phyloP scores from a whole-genome alignment of 2,329 filamentous ascomycete genomes.

The Purpureocillium lavendulum region DNA sequence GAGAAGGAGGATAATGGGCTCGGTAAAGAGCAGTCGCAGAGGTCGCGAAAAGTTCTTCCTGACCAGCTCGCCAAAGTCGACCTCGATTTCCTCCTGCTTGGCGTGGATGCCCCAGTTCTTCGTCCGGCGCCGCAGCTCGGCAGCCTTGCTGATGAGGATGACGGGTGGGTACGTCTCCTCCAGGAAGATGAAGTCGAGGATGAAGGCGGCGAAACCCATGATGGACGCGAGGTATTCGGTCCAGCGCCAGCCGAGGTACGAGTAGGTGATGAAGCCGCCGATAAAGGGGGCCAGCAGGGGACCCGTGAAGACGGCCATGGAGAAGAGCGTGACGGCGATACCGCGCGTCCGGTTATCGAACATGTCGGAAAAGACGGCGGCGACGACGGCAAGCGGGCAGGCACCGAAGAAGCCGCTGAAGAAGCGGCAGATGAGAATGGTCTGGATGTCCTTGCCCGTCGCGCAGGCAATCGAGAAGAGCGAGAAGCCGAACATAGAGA shows the following conservation, averaged over 20 bases:
- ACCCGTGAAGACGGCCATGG: constrained; percentile 51
- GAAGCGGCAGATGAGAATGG: constrained; percentile 64
- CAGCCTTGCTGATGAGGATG: constrained; percentile 53
- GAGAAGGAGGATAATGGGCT: constrained; percentile 60
- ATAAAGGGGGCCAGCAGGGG: constrained; percentile 61
- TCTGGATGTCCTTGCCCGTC: constrained; percentile 58
- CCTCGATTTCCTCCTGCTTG: constrained; percentile 63
- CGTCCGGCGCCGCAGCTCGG: constrained; percentile 53
- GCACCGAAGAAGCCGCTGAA: constrained; percentile 67
- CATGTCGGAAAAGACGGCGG: constrained; percentile 65
- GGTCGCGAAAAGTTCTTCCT: constrained; percentile 61
- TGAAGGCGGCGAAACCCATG: constrained; percentile 54
- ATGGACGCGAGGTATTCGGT: constrained; percentile 57
- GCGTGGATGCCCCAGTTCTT: constrained; percentile 65
- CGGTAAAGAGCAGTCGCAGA: constrained; percentile 55
- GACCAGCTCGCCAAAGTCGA: constrained; percentile 55
- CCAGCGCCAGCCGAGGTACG: constrained; percentile 64
- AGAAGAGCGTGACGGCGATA: constrained; percentile 33
- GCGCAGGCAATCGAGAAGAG: constrained; percentile 59
- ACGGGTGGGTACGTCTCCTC: constrained; percentile 63
- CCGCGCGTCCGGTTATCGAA: constrained; percentile 56
- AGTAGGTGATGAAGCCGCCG: constrained; percentile 57
- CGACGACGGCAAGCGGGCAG: constrained; percentile 59
- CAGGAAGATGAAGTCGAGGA: constrained; percentile 53
- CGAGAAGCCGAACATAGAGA: constrained; percentile 61